A percentile compares a stretch with the other conserved stretches of the same genome.
Evolutionary conservation across 768 basidiomycete species (phyloP).

Genomic region (Megacollybia marginata): DNA sequence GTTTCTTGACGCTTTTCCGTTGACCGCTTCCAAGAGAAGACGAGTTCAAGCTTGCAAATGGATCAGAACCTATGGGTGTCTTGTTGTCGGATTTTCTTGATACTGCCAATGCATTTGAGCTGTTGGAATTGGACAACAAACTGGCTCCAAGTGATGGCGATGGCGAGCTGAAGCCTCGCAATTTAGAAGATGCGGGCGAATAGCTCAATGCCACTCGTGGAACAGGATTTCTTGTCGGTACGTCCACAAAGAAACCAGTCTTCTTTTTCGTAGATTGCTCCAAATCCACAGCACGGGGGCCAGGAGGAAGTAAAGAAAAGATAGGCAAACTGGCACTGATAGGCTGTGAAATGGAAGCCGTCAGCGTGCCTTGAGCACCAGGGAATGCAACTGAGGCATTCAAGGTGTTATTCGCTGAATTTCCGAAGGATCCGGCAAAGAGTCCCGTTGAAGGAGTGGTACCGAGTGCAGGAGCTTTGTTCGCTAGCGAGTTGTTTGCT

Average conservation of each 20-base stretch:
- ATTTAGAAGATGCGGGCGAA: conserved; percentile 57
- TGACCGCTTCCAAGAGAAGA: conserved; percentile 62
- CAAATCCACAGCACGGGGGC: conserved; percentile 53
- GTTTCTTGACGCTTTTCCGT: conserved; percentile 85
- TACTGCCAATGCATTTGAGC: conserved; percentile 46
- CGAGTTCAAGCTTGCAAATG: conserved; percentile 52
- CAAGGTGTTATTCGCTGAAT: conserved; percentile 24
- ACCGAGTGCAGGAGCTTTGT: conserved; percentile 40
- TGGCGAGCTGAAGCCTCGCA: conserved; percentile 62
- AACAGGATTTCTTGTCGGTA: conserved; percentile 64
- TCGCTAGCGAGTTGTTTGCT: conserved; percentile 21
- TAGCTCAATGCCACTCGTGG: conserved; percentile 62
- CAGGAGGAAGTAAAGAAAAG: conserved; percentile 68
- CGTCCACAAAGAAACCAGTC: conserved; percentile 67
- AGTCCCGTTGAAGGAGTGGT: conserved; percentile 32
- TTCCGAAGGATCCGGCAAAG: conserved; percentile 34
- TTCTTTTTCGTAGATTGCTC: conserved; percentile 70
- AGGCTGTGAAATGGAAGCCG: conserved; percentile 85
- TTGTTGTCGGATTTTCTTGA: conserved; percentile 39
- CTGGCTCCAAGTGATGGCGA: conserved; percentile 29
- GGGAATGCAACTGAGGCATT: conserved; percentile 32
- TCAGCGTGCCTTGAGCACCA: conserved; percentile 54
- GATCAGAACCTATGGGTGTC: conserved; percentile 42
- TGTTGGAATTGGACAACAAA: conserved; percentile 36
- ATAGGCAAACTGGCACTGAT: conserved; percentile 66